Percentiles rank a stretch among this genome's conserved stretches.
phyloP scores from a whole-genome alignment of 108 stramenopile genomes.

The Cyclotella kingstonii region DNA sequence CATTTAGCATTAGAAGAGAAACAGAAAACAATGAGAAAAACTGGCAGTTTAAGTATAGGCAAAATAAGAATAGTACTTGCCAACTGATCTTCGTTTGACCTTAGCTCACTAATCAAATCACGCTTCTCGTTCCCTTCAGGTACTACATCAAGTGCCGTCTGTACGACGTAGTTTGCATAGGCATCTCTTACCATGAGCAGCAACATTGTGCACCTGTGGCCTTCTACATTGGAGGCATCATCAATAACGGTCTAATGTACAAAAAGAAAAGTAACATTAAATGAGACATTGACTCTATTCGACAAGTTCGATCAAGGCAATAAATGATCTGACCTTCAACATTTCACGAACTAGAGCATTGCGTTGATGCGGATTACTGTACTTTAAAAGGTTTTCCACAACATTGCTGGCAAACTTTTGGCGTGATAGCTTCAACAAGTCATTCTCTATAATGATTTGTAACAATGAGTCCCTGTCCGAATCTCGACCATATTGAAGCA shows the following conservation, averaged over 20 bases:
- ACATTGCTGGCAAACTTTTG: slow-evolving; percentile 99
- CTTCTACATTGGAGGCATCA: slow-evolving; percentile 28
- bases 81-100: slow-evolving; percentile 69
- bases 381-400: slow-evolving; percentile 95
- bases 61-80: slow-evolving; percentile 43
- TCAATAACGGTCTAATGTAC: slow-evolving; percentile 53
- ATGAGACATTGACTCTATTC: neutral
- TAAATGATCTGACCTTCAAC: slow-evolving; percentile 51
- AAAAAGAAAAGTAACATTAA: slow-evolving; percentile 28
- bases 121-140: slow-evolving; percentile 72
- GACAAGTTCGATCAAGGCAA: neutral
- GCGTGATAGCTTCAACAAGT: slow-evolving; percentile 84
- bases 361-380: slow-evolving; percentile 81
- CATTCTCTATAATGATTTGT: slow-evolving; percentile 71
- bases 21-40: neutral
- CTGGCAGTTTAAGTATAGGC: neutral
- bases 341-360: slow-evolving; percentile 75
- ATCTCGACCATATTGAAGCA: slow-evolving; percentile 83
- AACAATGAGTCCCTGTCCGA: slow-evolving; percentile 77
- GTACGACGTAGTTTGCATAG: slow-evolving; percentile 95
- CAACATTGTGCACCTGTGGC: slow-evolving; percentile 65
- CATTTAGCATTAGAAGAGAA: neutral
- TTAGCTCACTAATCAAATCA: slow-evolving; percentile 66
- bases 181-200: slow-evolving; percentile 95
- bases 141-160: slow-evolving; percentile 84